A percentile compares a stretch with the other conserved stretches of the same genome.
phyloP scores from a whole-genome alignment of 1,139 yeast species.

The Kodamaea ohmeri region DNA sequence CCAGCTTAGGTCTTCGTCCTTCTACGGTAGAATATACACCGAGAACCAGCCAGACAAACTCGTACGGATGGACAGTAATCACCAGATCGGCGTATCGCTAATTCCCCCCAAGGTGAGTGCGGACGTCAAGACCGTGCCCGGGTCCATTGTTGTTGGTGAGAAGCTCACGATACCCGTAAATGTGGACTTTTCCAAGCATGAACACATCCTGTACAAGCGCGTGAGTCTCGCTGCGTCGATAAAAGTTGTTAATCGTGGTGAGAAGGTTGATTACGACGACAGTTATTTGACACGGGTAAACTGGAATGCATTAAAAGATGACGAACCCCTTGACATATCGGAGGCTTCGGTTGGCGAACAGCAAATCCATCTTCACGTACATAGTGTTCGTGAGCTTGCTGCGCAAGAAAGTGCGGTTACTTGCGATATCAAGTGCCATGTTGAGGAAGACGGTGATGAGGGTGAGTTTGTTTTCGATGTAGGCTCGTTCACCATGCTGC shows the following conservation, averaged over 20 bases:
- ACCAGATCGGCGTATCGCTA: slow-evolving; percentile 9
- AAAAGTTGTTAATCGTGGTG: slow-evolving; percentile 17
- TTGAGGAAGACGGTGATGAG: slow-evolving; percentile 20
- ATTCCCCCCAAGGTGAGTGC: slow-evolving; percentile 10
- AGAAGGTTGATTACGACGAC: slow-evolving; percentile 15
- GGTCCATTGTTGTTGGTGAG: slow-evolving; percentile 30
- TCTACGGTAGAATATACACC: slow-evolving; percentile 6
- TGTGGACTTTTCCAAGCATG: slow-evolving; percentile 19
- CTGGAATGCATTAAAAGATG: slow-evolving; percentile 44
- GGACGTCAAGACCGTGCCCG: slow-evolving; percentile 5
- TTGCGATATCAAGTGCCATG: slow-evolving; percentile 28
- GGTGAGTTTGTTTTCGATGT: slow-evolving; percentile 29
- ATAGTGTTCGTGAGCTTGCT: too few relatives aligned
- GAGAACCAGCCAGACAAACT: neutral
- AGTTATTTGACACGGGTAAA: slow-evolving; percentile 24
- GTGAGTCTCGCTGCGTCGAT: slow-evolving; percentile 24
- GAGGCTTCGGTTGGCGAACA: neutral
- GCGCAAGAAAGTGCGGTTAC: slow-evolving; percentile 11
- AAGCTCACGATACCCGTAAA: slow-evolving; percentile 23
- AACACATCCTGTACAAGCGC: slow-evolving; percentile 21
- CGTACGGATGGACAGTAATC: slow-evolving; percentile 7
- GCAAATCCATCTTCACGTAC: too few relatives aligned
- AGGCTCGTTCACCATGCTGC: slow-evolving; percentile 26
- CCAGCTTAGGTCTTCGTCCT: slow-evolving; percentile 1
- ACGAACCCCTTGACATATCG: slow-evolving; percentile 33